These are phyloP conservation scores for Trichoderma lentiforme DNA, from an alignment of 2,329 filamentous ascomycete species.

Conservation along the genomic window DNA sequence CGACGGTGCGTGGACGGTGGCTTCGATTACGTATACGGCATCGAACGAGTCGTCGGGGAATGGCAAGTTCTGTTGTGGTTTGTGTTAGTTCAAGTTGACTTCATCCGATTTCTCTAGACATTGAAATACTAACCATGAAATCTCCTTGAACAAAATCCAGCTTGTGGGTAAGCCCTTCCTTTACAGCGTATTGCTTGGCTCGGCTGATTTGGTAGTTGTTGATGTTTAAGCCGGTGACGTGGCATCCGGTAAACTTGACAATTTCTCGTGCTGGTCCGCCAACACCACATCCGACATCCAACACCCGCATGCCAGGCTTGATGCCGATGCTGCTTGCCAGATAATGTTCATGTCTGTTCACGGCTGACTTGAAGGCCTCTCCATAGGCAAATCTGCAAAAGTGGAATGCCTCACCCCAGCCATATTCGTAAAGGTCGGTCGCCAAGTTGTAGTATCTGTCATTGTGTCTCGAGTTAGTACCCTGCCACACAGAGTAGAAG, in stretches of 20 bases:
- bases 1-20: conserved; percentile 88
- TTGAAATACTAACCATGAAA: conserved; percentile 66
- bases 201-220: conserved; percentile 99
- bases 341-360: conserved; percentile 97
- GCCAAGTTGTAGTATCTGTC: conserved; percentile 89
- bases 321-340: conserved; percentile 86
- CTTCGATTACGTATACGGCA: conserved; percentile 95
- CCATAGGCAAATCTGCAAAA: conserved; percentile 90
- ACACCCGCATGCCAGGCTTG: conserved; percentile 79
- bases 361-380: conserved; percentile 85
- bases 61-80: conserved; percentile 71
- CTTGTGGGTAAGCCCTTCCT: conserved; percentile 77
- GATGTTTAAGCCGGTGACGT: conserved; percentile 94
- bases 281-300: conserved; percentile 96
- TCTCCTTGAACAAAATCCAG: conserved; percentile 89
- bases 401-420: conserved; percentile 95
- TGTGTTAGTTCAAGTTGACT: conserved; percentile 19
- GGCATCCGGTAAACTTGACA: conserved; percentile 87
- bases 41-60: conserved; percentile 92
- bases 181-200: conserved; percentile 77
- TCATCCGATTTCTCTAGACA: neutral
- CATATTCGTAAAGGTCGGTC: conserved; percentile 96
- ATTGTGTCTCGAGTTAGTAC: conserved; percentile 21
- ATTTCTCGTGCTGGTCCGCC: conserved; percentile 95
- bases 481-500: no score